phyloP scores from a whole-genome alignment of 176 grass and related monocot species.

The Zoysia japonica region DNA sequence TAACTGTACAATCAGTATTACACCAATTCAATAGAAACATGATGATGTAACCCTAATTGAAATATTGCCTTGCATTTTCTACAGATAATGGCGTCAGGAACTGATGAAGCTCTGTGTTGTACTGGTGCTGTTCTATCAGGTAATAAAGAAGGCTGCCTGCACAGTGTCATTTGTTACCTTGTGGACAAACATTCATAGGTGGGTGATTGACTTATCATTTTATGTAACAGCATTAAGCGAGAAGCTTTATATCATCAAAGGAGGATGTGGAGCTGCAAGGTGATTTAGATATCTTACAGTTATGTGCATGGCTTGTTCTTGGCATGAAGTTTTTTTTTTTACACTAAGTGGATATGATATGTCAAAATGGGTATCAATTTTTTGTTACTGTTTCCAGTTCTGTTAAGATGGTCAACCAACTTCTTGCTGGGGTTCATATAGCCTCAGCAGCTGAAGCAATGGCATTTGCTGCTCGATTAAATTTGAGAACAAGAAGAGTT shows the following conservation, averaged over 20 bases:
- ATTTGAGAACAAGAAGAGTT: constrained; percentile 71
- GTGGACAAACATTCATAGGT: constrained; percentile 18
- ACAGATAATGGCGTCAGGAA: constrained; percentile 91
- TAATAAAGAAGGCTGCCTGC: constrained; percentile 40
- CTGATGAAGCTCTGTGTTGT: constrained; percentile 72
- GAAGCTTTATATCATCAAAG: constrained; percentile 95
- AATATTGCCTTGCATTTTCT: constrained; percentile 33
- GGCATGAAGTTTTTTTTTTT: constrained; percentile 16
- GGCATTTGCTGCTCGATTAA: constrained; percentile 82
- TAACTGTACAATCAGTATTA: constrained; percentile 65
- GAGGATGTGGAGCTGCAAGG: constrained; percentile 98
- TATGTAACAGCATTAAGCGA: constrained; percentile 77
- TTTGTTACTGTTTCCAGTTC: constrained; percentile 65
- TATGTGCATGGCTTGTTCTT: constrained; percentile 34
- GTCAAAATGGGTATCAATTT: constrained; percentile 21
- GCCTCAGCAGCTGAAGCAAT: constrained; percentile 90
- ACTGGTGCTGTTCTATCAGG: constrained; percentile 73
- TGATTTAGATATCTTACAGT: constrained; percentile 47
- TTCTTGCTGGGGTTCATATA: constrained; percentile 99
- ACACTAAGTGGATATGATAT: background rate
- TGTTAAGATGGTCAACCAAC: constrained; percentile 98
- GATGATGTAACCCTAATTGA: constrained; percentile 25
- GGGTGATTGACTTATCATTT: constrained; percentile 14
- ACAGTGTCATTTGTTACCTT: constrained; percentile 27
- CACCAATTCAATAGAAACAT: constrained; percentile 27